Conservation (phyloP, 176 grass and related monocot species). For the Tuctoria greenei region DNA sequence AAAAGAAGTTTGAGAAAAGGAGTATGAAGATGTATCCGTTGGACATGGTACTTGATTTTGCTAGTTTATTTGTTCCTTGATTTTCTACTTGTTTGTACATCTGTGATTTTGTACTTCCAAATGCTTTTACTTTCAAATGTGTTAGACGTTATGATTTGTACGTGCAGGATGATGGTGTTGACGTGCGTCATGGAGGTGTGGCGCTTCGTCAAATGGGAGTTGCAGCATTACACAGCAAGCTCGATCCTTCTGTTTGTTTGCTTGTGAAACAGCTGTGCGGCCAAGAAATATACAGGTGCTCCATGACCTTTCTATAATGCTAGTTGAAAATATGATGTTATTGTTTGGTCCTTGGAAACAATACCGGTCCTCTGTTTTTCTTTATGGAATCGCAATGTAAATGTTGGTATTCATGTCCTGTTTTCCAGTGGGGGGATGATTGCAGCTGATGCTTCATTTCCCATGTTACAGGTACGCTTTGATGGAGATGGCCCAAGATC, state of each 20-base stretch:
- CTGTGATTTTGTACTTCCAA: background rate
- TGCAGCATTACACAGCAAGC: slow-evolving; percentile 66
- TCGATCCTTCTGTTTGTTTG: slow-evolving; percentile 57
- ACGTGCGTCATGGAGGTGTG: slow-evolving; percentile 61
- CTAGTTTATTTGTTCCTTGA: background rate
- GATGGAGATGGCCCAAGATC: slow-evolving; percentile 74
- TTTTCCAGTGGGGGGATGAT: background rate
- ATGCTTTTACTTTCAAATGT: too few relatives aligned
- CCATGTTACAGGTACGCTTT: slow-evolving; percentile 61
- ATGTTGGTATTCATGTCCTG: background rate
- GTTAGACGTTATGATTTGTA: background rate
- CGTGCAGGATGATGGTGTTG: slow-evolving; percentile 60
- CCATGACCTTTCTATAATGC: background rate
- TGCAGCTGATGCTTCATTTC: background rate
- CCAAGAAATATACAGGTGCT: slow-evolving; percentile 82
- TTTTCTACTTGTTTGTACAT: slow-evolving; percentile 33
- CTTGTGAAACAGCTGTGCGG: slow-evolving; percentile 76
- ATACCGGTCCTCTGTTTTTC: background rate
- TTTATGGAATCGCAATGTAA: background rate
- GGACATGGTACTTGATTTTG: slow-evolving; percentile 59
- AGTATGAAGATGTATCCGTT: slow-evolving; percentile 70
- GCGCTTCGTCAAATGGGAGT: slow-evolving; percentile 50
- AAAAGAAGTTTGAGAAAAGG: slow-evolving; percentile 80
- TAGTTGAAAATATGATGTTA: background rate
- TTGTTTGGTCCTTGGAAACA: background rate